Base-by-base conservation (phyloP, 805 yeast species). In the Starmerella stigmatis region DNA sequence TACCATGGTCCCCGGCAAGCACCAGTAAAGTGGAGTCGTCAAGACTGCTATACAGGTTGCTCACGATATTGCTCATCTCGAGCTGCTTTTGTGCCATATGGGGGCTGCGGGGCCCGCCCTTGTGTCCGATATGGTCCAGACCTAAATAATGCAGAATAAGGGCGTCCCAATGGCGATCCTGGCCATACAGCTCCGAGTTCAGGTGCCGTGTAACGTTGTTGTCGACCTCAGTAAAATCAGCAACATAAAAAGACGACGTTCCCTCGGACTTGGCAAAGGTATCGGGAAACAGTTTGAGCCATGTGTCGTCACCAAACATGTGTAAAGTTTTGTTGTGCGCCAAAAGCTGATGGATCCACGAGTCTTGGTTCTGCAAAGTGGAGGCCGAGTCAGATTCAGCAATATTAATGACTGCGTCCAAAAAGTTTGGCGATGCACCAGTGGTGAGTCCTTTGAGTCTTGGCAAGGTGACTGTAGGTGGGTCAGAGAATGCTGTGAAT, bases 271-370 rank as follows among this genome's bases (percentile, higher is more conserved):
- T 68, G 17, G 69, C 68, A 57, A 89, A 88, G 52, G 70, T 70
- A 5, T 58, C 62, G 0, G 96, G 95, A 54, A 88, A 92, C 40
- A 92, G 68, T 58, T 86, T 88, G 50, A 88, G 63, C 99, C 99
- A 92, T 1, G 99, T 92, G 60, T 92, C 98, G 63, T 92, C 99
- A 26, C 99, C 99, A 66, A 74, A 89, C 74, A 92, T 84, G 58
- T 86, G 81, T 23, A 92, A 66, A 17, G 58, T 68, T 59, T 70
- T 70, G 23, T 60, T 61, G 4, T 59, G 59, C 2, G 44, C 36
- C 11, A 55, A 44, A 63, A 86, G 69, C 58, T 92, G 97, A 28
- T 69, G 69, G 9, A 88, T 60, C 96, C 96, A 86, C 23, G 92
- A 81, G 60, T 92, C 98, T 51, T 81, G 94, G 41, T 72, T 74